Conservation (phyloP, 2,329 filamentous ascomycete species). For the Aspergillus fumigatiaffinis region DNA sequence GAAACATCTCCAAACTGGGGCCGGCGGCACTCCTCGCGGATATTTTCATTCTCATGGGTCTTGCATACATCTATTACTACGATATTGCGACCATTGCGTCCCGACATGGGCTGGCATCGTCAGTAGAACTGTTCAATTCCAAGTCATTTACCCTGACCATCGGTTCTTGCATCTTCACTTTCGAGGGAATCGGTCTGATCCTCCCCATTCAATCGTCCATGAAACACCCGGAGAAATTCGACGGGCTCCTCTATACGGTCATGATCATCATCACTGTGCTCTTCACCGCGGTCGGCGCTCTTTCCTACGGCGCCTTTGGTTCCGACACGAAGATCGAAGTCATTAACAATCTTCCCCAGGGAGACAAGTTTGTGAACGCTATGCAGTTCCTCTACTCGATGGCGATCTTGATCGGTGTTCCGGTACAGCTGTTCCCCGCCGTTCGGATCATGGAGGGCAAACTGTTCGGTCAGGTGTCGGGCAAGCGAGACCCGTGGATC, state of each 20-base stretch:
- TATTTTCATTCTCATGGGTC: conserved; percentile 83
- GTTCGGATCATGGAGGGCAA: conserved; percentile 92
- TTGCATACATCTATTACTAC: conserved; percentile 91
- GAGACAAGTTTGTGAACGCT: conserved; percentile 84
- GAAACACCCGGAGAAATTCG: conserved; percentile 83
- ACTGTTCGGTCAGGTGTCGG: conserved; percentile 78
- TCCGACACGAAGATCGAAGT: conserved; percentile 93
- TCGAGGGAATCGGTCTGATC: conserved; percentile 92
- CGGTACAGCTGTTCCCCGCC: conserved; percentile 91
- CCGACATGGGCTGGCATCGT: conserved; percentile 65
- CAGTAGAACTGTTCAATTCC: conserved; percentile 84
- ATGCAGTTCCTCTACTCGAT: conserved; percentile 93
- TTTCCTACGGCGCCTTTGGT: conserved; percentile 92
- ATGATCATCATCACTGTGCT: conserved; percentile 92
- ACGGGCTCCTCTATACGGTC: conserved; percentile 74
- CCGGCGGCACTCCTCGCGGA: conserved; percentile 89
- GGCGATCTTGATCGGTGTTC: conserved; percentile 86
- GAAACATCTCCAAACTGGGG: conserved; percentile 92
- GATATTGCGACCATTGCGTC: conserved; percentile 78
- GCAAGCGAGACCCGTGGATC: conserved; percentile 93
- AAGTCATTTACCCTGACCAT: conserved; percentile 93
- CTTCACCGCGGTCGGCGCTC: conserved; percentile 82
- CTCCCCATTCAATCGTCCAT: conserved; percentile 97
- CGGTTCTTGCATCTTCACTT: conserved; percentile 95
- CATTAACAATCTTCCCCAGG: conserved; percentile 88